Percentiles rank a stretch among this genome's conserved stretches.
Evolutionary conservation across 2,329 filamentous ascomycete species (phyloP).

Genomic region (Salinomyces thailandicus): DNA sequence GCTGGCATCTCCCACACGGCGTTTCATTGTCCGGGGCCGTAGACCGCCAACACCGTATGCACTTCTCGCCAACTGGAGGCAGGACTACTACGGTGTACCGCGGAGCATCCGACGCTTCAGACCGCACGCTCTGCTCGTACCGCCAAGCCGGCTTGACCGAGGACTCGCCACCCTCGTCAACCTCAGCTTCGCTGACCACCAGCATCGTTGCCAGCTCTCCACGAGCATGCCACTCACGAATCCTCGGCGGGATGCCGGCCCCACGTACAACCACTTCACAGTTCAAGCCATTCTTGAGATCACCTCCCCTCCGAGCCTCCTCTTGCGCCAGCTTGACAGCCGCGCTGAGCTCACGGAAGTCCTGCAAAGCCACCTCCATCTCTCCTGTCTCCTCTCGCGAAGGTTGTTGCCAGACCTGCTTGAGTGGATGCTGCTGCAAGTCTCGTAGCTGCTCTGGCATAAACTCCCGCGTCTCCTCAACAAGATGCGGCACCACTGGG

Average conservation of each 20-base stretch:
- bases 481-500: slow-evolving; percentile 69
- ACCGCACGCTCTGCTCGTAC: slow-evolving; percentile 5
- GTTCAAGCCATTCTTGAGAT: slow-evolving; percentile 71
- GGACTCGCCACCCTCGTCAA: not conserved
- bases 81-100: slow-evolving; percentile 16
- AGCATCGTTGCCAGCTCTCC: slow-evolving; percentile 31
- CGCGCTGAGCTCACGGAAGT: slow-evolving; percentile 42
- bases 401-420: slow-evolving; percentile 14
- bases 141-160: slow-evolving; percentile 24
- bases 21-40: slow-evolving; percentile 51
- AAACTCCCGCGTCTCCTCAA: slow-evolving; percentile 81
- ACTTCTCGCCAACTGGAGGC: slow-evolving; percentile 54
- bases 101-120: slow-evolving; percentile 14
- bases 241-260: slow-evolving; percentile 2
- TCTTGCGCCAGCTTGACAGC: slow-evolving; percentile 71
- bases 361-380: slow-evolving; percentile 38
- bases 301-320: slow-evolving; percentile 57
- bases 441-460: slow-evolving; percentile 41
- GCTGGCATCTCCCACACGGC: slow-evolving; percentile 64
- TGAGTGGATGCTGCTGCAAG: slow-evolving; percentile 15
- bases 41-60: slow-evolving; percentile 81
- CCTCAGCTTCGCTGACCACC: slow-evolving; percentile 29
- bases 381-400: slow-evolving; percentile 9
- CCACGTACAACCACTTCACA: slow-evolving; percentile 52
- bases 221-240: slow-evolving; percentile 3